Conservation (phyloP, 176 grass and related monocot genomes). For the Neostapfia colusana region DNA sequence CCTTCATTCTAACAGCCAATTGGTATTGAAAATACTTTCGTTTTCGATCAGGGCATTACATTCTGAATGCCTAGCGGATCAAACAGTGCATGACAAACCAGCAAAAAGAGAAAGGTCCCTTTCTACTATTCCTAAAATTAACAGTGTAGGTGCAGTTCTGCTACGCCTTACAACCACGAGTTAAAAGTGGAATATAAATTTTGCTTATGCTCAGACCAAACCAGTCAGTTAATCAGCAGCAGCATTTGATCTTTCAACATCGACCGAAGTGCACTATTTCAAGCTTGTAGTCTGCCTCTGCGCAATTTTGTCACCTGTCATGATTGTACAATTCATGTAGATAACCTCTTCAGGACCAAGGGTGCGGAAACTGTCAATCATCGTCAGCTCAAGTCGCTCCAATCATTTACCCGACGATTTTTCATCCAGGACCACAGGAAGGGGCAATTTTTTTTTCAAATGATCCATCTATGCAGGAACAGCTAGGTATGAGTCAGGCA, state of each 20-base stretch:
- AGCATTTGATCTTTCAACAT: neutral
- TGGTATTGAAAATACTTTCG: neutral
- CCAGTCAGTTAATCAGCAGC: neutral
- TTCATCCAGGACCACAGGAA: constrained; percentile 4
- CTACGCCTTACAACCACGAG: neutral
- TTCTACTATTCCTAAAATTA: neutral
- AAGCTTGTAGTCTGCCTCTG: constrained; percentile 14
- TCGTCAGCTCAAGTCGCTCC: neutral
- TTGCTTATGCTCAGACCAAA: neutral
- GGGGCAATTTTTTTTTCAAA: neutral
- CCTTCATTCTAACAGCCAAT: neutral
- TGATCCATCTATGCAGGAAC: neutral
- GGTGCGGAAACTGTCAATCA: neutral
- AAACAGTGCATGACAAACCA: neutral
- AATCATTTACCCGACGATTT: neutral
- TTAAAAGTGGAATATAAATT: neutral
- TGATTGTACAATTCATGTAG: neutral
- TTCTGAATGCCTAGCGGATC: neutral
- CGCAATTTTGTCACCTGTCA: neutral
- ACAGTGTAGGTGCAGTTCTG: neutral
- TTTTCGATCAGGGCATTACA: neutral
- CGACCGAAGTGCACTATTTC: neutral
- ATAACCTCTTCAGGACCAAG: neutral
- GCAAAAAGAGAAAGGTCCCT: neutral
- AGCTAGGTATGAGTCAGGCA: neutral